Percentiles rank a stretch among this genome's conserved stretches.
These are phyloP conservation scores for Fusarium siculi DNA, from an alignment of 2,329 filamentous ascomycete genomes.

Conservation along the genomic window DNA sequence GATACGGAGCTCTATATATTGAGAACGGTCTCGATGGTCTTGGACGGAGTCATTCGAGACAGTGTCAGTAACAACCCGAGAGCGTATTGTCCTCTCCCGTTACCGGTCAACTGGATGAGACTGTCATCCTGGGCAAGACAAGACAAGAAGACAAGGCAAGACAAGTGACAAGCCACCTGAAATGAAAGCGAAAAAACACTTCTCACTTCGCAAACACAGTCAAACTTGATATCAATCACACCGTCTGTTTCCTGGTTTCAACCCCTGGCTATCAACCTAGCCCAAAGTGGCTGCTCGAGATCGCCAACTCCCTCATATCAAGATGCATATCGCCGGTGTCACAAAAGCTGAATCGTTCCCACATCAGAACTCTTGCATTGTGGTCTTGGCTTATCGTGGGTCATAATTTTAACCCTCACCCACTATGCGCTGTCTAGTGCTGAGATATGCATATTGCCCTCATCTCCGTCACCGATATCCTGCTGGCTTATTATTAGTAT, in stretches of 20 bases:
- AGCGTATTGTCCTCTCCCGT: slow-evolving; percentile 1
- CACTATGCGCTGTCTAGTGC: slow-evolving; percentile 18
- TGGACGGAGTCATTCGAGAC: slow-evolving; percentile 4
- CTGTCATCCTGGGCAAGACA: neutral
- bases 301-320: slow-evolving; percentile 35
- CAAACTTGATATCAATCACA: slow-evolving; percentile 9
- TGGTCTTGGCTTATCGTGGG: slow-evolving; percentile 19
- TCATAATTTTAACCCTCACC: slow-evolving; percentile 20
- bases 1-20: neutral
- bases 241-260: slow-evolving; percentile 22
- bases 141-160: neutral
- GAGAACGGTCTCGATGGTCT: neutral
- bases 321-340: slow-evolving; percentile 20
- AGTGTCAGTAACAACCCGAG: slow-evolving; percentile 24
- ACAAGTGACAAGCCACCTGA: slow-evolving; percentile 7
- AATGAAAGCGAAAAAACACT: slow-evolving; percentile 18
- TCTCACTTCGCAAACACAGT: slow-evolving; percentile 27
- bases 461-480: neutral
- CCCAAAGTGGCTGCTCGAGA: slow-evolving; percentile 23
- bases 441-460: slow-evolving; percentile 27
- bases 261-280: slow-evolving; percentile 13
- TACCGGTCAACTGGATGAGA: slow-evolving; percentile 1
- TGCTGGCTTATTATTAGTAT: slow-evolving; percentile 8
- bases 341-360: slow-evolving; percentile 19
- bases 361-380: slow-evolving; percentile 21